A percentile compares a stretch with the other conserved stretches of the same genome.
Conservation (phyloP, 2,329 filamentous ascomycete species). For the Claviceps quebecensis region DNA sequence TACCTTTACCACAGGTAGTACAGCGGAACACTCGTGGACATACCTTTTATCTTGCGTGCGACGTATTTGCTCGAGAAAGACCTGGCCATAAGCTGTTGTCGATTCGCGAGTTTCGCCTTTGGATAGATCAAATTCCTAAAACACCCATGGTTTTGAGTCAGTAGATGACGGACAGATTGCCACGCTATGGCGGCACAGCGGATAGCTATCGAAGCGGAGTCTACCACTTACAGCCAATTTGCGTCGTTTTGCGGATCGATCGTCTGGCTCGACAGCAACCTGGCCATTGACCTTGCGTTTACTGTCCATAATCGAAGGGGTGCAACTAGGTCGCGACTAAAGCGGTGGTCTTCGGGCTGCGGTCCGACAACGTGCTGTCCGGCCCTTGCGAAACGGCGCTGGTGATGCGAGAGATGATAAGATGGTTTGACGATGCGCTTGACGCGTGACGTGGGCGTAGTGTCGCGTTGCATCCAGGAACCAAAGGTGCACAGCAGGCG, state of each 20-base stretch:
- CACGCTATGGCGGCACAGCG: not conserved
- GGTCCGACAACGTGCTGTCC: not conserved
- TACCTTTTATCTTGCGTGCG: constrained; percentile 73
- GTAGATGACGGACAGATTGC: not conserved
- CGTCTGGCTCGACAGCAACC: constrained; percentile 30
- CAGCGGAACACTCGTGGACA: constrained; percentile 20
- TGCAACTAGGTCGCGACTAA: constrained; percentile 10
- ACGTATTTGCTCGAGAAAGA: constrained; percentile 61
- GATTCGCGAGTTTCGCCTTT: constrained; percentile 50
- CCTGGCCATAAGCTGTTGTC: constrained; percentile 56
- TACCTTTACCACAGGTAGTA: too few relatives aligned
- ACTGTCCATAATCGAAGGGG: constrained; percentile 32
- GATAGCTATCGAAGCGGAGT: not conserved
- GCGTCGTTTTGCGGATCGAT: constrained; percentile 42
- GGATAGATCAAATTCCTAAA: constrained; percentile 31
- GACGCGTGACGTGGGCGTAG: constrained; percentile 11
- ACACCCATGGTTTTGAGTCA: constrained; percentile 2
- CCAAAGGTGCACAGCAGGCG: constrained; percentile 2
- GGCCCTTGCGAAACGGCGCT: not conserved
- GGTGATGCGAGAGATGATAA: not conserved
- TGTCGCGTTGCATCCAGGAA: constrained; percentile 8
- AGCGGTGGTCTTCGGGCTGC: not conserved
- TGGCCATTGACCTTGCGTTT: constrained; percentile 41
- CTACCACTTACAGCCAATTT: constrained; percentile 32
- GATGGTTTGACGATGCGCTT: constrained; percentile 4